Evolutionary conservation across 768 basidiomycete genomes (phyloP).

Genomic region (Trametes coccinea): DNA sequence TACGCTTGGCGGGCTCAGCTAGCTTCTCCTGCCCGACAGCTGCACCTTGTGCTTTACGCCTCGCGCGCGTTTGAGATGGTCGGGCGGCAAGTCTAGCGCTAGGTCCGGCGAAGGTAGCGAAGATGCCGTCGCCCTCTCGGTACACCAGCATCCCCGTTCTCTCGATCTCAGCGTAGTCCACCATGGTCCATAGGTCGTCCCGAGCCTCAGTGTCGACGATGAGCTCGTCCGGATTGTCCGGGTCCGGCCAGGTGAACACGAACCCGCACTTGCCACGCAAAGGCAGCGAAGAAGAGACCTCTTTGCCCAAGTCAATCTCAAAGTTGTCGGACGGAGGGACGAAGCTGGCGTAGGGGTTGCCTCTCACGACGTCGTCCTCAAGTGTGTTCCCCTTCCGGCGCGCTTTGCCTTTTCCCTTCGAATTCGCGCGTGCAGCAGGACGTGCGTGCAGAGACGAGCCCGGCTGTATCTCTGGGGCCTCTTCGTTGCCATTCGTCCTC

Average conservation of each 20-base stretch:
- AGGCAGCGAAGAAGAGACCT: slow-evolving; percentile 12
- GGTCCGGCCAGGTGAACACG: slow-evolving; percentile 29
- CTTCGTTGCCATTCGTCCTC: too few relatives aligned
- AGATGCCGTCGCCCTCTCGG: not conserved
- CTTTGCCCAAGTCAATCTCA: not conserved
- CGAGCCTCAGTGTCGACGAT: slow-evolving; percentile 10
- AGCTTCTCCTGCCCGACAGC: not conserved
- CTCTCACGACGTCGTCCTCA: not conserved
- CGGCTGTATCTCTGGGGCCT: too few relatives aligned
- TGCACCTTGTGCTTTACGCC: too few relatives aligned
- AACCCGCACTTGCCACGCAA: slow-evolving; percentile 22
- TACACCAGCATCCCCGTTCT: not conserved
- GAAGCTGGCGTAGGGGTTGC: slow-evolving; percentile 1
- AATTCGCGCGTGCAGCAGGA: too few relatives aligned
- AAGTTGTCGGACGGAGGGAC: not conserved
- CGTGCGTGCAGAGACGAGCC: too few relatives aligned
- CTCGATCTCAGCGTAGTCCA: slow-evolving; percentile 5
- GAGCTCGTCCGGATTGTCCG: slow-evolving; percentile 27
- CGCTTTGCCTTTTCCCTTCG: too few relatives aligned
- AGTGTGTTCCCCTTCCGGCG: not conserved
- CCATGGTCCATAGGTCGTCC: slow-evolving; percentile 3
- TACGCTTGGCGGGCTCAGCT: not conserved
- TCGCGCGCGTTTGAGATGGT: too few relatives aligned
- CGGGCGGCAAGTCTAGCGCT: too few relatives aligned
- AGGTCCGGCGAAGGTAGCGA: too few relatives aligned